phyloP scores from a whole-genome alignment of 495 filamentous ascomycete genomes.

The Neurospora cerealis region DNA sequence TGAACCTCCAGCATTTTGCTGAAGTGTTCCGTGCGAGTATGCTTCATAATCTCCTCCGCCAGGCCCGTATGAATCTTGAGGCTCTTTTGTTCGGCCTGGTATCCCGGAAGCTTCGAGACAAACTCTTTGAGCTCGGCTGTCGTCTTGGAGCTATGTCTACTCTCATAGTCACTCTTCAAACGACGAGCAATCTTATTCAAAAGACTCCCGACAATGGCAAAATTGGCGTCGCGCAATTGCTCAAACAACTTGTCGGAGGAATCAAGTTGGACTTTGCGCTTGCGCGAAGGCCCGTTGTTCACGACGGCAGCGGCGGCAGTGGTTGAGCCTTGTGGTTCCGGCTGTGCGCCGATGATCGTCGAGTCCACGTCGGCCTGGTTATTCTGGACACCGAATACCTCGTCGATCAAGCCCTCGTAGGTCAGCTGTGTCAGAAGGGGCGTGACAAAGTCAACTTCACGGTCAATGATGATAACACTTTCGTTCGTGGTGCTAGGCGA shows the following conservation, averaged over 20 bases:
- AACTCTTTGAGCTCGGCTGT: slow-evolving; percentile 86
- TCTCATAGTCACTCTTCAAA: slow-evolving; percentile 77
- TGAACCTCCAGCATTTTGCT: slow-evolving; percentile 83
- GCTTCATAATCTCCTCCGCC: slow-evolving; percentile 88
- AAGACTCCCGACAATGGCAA: slow-evolving; percentile 81
- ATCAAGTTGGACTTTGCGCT: slow-evolving; percentile 85
- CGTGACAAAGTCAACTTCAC: slow-evolving; percentile 87
- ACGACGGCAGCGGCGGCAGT: slow-evolving; percentile 22
- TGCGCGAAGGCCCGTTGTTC: slow-evolving; percentile 39
- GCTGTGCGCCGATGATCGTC: slow-evolving; percentile 67
- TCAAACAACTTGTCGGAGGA: slow-evolving; percentile 82
- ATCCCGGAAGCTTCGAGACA: slow-evolving; percentile 80
- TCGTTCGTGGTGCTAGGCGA: slow-evolving; percentile 85
- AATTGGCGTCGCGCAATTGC: slow-evolving; percentile 85
- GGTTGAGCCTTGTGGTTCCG: slow-evolving; percentile 43
- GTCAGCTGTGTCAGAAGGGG: slow-evolving; percentile 89
- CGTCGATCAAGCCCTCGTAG: slow-evolving; percentile 93
- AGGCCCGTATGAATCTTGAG: slow-evolving; percentile 84
- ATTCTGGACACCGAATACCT: slow-evolving; percentile 78
- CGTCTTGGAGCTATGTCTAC: slow-evolving; percentile 77
- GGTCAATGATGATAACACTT: slow-evolving; percentile 87
- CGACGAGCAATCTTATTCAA: slow-evolving; percentile 87
- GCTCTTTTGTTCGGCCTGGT: slow-evolving; percentile 88
- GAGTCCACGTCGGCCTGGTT: slow-evolving; percentile 93
- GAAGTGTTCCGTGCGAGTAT: slow-evolving; percentile 81